phyloP scores from a whole-genome alignment of 1,284 basidiomycete species.

The Cystobasidium pallidum region DNA sequence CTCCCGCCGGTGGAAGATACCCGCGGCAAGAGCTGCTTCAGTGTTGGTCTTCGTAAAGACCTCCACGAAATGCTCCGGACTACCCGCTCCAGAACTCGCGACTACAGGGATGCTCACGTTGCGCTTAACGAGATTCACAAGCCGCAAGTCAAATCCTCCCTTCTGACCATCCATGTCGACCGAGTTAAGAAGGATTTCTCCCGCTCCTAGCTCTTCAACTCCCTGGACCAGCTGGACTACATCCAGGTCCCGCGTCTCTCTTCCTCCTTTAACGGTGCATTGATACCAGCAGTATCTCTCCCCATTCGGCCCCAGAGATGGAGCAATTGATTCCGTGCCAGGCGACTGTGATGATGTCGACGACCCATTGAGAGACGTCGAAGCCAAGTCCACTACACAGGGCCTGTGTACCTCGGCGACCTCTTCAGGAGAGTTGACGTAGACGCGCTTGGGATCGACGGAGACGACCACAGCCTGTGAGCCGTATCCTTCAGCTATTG shows the following conservation, averaged over 20 bases:
- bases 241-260: slow-evolving; percentile 84
- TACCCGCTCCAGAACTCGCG: slow-evolving; percentile 90
- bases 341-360: slow-evolving; percentile 44
- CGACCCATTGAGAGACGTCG: slow-evolving; percentile 55
- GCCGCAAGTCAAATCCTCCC: slow-evolving; percentile 85
- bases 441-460: slow-evolving; percentile 88
- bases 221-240: slow-evolving; percentile 88
- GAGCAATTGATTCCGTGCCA: slow-evolving; percentile 13
- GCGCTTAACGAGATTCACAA: slow-evolving; percentile 73
- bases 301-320: slow-evolving; percentile 61
- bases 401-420: slow-evolving; percentile 65
- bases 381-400: slow-evolving; percentile 69
- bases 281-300: slow-evolving; percentile 95
- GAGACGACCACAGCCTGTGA: slow-evolving; percentile 97
- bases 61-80: slow-evolving; percentile 77
- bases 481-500: slow-evolving; percentile 89
- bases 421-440: slow-evolving; percentile 67
- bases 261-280: slow-evolving; percentile 93
- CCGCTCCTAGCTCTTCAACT: slow-evolving; percentile 86
- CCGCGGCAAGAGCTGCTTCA: slow-evolving; percentile 94
- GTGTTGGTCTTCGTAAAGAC: slow-evolving; percentile 78
- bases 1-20: slow-evolving; percentile 93
- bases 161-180: slow-evolving; percentile 96
- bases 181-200: slow-evolving; percentile 93
- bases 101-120: slow-evolving; percentile 88